Evolutionary conservation across 2,329 filamentous ascomycete species (phyloP), one percentile per base, ranked within the genome.

Genomic region (Cladophialophora psammophila): DNA sequence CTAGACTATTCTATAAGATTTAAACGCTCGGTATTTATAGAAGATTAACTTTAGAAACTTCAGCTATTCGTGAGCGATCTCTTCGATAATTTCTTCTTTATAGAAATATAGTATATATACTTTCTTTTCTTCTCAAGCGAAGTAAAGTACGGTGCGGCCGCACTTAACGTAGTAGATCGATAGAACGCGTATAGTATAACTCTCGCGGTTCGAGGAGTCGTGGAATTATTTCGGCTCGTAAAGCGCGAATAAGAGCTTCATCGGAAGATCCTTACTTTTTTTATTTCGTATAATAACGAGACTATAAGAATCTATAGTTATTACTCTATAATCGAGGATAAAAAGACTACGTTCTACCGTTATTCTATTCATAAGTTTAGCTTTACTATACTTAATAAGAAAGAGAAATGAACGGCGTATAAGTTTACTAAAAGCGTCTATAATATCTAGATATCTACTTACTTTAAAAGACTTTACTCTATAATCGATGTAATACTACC

Each of bases 61-160:
- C 2, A 5, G 36, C 13, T 2, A 38, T 73, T 74, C 6, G 50
- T 76, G 32, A 75, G 80, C 64, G 71, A 36, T 31, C 84, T 78
- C 32, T 78, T 73, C 67, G 75, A 80, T 63, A 72, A 31, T 32
- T 84, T 78, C 20, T 78, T 74, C 68, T 83, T 85, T 60, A 80
- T 82, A 75, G 79, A 71, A 6, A 85, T 80, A 9, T 81, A 77
- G 62, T 74, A 79, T 4, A 83, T 85, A 76, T 82, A 80, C 74
- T 84, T 86, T 68, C 82, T 81, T 1, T 86, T 85, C 68, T 74
- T 86, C 0, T 79, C 80, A 0, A 82, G 78, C 72, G 80, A 86
- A 71, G 81, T 84, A 0, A 84, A 84, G 72, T 82, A 78, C 66
- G 77, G 80, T 53, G 72, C 74, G 31, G 74, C 69, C 32, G 75